Conservation (phyloP, 495 filamentous ascomycete genomes). For the Penicillium canescens region DNA sequence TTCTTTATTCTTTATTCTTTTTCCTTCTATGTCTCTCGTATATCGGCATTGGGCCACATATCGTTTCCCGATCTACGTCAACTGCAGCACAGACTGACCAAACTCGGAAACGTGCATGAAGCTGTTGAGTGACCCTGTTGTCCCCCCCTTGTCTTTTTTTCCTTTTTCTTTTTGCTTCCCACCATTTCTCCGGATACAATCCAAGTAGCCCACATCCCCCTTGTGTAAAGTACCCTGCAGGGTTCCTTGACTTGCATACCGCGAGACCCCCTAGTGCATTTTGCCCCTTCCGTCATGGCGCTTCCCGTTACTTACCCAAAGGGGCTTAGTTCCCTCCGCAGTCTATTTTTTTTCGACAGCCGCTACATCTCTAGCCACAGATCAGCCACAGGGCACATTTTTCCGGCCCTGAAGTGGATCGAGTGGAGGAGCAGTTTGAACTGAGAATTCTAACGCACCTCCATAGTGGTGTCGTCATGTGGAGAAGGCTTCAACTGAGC, state of each 20-base stretch:
- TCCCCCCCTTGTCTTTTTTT: not conserved
- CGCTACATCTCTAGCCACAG: not conserved
- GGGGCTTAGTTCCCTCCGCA: slow-evolving; percentile 15
- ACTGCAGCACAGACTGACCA: slow-evolving; percentile 16
- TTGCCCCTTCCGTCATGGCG: slow-evolving; percentile 42
- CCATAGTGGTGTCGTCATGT: too few relatives aligned
- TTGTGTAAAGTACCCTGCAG: slow-evolving; percentile 15
- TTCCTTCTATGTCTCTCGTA: not conserved
- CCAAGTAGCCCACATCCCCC: slow-evolving; percentile 2
- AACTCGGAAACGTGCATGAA: slow-evolving; percentile 24
- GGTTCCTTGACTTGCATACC: slow-evolving; percentile 26
- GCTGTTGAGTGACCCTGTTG: slow-evolving; percentile 17
- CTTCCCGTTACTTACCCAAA: slow-evolving; percentile 15
- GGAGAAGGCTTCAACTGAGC: too few relatives aligned
- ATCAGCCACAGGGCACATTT: not conserved
- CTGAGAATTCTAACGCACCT: too few relatives aligned
- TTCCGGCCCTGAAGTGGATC: too few relatives aligned
- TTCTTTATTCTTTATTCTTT: not conserved
- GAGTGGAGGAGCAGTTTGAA: too few relatives aligned
- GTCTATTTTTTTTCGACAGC: slow-evolving; percentile 1
- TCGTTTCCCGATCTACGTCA: slow-evolving; percentile 1
- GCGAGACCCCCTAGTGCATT: slow-evolving; percentile 18
- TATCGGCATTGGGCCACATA: not conserved
- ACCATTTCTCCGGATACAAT: slow-evolving; percentile 6
- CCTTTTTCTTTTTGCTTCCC: not conserved